These are phyloP conservation scores for Pseudocercospora musae DNA, from an alignment of 2,329 filamentous ascomycete species.

Conservation along the genomic window DNA sequence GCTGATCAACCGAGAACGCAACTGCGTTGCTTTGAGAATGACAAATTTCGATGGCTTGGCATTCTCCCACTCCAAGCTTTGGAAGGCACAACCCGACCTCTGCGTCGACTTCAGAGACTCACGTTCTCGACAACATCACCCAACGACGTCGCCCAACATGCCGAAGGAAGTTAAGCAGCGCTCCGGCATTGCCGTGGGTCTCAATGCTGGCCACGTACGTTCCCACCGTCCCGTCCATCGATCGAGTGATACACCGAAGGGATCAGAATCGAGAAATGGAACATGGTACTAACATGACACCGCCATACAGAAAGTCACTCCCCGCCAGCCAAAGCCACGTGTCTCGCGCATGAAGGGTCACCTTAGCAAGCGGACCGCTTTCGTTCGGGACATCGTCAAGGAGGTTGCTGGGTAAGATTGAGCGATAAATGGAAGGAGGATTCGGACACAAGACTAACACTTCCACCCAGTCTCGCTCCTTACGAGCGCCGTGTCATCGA, in stretches of 20 bases:
- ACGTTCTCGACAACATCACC: constrained; percentile 21
- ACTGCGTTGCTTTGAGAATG: not conserved
- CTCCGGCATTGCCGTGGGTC: constrained; percentile 56
- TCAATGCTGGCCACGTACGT: constrained; percentile 67
- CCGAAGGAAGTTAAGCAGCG: constrained; percentile 55
- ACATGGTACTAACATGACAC: constrained; percentile 23
- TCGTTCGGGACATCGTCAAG: constrained; percentile 96
- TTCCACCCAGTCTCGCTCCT: constrained; percentile 39
- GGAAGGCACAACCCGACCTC: not conserved
- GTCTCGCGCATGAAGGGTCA: constrained; percentile 81
- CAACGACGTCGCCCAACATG: constrained; percentile 40
- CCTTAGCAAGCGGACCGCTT: constrained; percentile 92
- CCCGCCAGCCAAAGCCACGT: constrained; percentile 48
- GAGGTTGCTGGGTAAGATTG: constrained; percentile 80
- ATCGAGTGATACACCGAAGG: constrained; percentile 8
- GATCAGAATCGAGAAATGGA: constrained; percentile 4
- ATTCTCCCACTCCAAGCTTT: not conserved
- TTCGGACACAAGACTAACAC: constrained; percentile 18
- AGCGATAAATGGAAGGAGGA: not conserved
- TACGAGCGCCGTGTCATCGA: constrained; percentile 98
- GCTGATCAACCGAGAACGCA: not conserved
- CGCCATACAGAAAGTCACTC: constrained; percentile 48
- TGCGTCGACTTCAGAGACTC: constrained; percentile 15
- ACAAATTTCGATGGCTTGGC: not conserved
- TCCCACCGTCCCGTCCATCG: constrained; percentile 10